Evolutionary conservation across 768 basidiomycete genomes (phyloP).

Genomic region (Leccinum boreale): DNA sequence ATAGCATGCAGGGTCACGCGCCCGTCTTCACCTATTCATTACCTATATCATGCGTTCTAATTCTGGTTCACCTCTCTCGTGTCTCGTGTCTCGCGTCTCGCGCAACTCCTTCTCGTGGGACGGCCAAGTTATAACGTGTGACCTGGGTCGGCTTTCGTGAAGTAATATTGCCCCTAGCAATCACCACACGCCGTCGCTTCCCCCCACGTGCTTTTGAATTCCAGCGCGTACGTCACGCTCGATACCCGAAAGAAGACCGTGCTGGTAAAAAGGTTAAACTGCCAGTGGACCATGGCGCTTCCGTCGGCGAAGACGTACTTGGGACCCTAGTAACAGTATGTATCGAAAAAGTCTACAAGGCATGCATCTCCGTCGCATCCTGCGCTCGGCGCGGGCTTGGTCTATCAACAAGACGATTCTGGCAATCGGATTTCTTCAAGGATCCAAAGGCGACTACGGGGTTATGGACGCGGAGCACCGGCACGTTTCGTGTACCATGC

Average conservation of each 20-base stretch:
- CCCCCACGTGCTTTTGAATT: not conserved
- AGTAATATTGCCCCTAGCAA: not conserved
- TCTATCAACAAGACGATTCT: not conserved
- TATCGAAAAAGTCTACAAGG: not conserved
- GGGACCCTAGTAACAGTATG: too few relatives aligned
- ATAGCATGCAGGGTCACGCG: not conserved
- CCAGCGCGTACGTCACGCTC: slow-evolving; percentile 6
- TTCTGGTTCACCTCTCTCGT: not conserved
- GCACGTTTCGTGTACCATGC: not conserved
- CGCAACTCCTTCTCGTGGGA: not conserved
- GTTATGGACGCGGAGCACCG: not conserved
- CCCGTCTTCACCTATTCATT: not conserved
- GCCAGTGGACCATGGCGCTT: not conserved
- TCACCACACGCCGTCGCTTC: not conserved
- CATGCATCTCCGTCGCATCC: not conserved
- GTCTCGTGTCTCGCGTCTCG: not conserved
- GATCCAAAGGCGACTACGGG: not conserved
- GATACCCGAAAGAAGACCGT: not conserved
- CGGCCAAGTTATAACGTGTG: not conserved
- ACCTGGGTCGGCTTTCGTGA: not conserved
- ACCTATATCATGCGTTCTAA: not conserved
- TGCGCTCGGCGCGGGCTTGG: not conserved
- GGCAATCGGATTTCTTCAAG: not conserved
- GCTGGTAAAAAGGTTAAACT: slow-evolving; percentile 8
- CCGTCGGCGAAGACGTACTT: not conserved